These are phyloP conservation scores for Prunus mongolica DNA, from an alignment of 306 rosid genomes.

Conservation along the genomic window DNA sequence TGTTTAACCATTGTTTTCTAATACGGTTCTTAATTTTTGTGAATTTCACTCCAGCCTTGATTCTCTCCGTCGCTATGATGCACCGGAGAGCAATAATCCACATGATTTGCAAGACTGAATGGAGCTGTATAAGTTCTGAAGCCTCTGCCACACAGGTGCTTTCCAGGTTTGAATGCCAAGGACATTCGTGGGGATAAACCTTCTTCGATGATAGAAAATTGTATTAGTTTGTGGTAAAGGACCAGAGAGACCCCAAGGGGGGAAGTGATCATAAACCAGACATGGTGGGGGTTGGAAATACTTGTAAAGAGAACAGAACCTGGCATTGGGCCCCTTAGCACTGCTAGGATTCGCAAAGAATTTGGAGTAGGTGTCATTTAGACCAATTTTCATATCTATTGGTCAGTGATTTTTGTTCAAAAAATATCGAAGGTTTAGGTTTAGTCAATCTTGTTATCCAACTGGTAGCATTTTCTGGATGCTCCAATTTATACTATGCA, in stretches of 20 bases:
- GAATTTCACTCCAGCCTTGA: conserved; percentile 51
- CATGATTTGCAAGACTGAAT: conserved; percentile 17
- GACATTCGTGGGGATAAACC: background rate
- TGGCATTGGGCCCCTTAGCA: no score
- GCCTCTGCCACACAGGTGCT: background rate
- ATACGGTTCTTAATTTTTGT: conserved; percentile 7
- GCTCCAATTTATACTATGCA: no score
- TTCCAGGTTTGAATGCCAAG: background rate
- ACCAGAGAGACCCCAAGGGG: background rate
- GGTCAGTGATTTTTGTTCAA: background rate
- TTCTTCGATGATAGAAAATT: background rate
- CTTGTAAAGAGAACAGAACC: no score
- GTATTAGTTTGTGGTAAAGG: background rate
- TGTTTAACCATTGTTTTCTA: conserved; percentile 2
- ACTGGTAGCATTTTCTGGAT: background rate
- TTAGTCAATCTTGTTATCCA: background rate
- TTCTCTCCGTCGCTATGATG: conserved; percentile 36
- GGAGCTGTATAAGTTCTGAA: background rate
- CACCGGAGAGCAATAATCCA: conserved; percentile 19
- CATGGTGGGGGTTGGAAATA: background rate
- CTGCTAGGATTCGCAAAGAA: no score
- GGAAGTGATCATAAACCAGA: background rate
- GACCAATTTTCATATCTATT: no score
- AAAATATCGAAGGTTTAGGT: background rate
- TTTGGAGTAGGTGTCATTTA: no score